phyloP scores from a whole-genome alignment of 1,284 basidiomycete species.

The Heimioporus punctisporus region DNA sequence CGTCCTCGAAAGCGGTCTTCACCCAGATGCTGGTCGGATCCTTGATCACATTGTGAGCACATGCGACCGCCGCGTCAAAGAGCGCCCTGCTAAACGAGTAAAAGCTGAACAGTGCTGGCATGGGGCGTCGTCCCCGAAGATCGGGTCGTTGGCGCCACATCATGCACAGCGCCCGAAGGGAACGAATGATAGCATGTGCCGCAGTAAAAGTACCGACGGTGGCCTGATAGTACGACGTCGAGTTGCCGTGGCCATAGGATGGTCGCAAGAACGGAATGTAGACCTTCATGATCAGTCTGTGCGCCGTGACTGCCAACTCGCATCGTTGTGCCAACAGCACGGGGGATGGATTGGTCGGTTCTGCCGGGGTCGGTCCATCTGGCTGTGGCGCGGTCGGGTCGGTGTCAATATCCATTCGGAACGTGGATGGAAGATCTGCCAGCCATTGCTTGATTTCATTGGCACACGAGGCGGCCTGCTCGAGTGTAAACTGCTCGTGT shows the following conservation, averaged over 20 bases:
- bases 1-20: conserved; percentile 49
- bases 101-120: conserved; percentile 52
- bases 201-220: conserved; percentile 59
- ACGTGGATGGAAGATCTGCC: conserved; percentile 46
- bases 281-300: conserved; percentile 60
- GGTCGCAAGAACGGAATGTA: conserved; percentile 66
- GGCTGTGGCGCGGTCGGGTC: conserved; percentile 23
- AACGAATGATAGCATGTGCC: conserved; percentile 58
- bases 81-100: conserved; percentile 62
- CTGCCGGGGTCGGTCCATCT: conserved; percentile 7
- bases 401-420: conserved; percentile 37
- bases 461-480: conserved; percentile 59
- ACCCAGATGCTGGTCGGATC: conserved; percentile 50
- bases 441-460: conserved; percentile 57
- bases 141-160: conserved; percentile 39
- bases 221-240: conserved; percentile 44
- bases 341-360: conserved; percentile 28
- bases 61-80: conserved; percentile 64
- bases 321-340: conserved; percentile 50
- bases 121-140: conserved; percentile 23
- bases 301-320: conserved; percentile 60
- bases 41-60: conserved; percentile 58
- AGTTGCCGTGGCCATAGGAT: conserved; percentile 22
- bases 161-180: conserved; percentile 44
- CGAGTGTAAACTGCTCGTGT: conserved; percentile 45